Percentiles rank a stretch among this genome's conserved stretches.
phyloP scores from a whole-genome alignment of 192 early-diverging fungal genomes.

The Ambispora gerdemannii region DNA sequence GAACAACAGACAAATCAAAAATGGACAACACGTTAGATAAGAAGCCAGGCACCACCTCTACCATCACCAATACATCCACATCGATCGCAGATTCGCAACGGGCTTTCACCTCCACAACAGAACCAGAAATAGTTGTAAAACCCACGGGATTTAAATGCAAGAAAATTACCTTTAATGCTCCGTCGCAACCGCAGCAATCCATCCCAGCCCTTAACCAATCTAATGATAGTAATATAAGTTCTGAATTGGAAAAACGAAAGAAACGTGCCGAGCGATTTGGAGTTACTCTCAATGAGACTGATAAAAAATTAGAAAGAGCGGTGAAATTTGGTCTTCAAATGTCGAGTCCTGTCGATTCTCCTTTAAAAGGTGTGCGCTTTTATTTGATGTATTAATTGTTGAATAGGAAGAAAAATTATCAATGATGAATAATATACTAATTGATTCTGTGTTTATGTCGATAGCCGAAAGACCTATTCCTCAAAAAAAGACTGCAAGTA shows the following conservation, averaged over 20 bases:
- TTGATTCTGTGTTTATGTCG: not conserved
- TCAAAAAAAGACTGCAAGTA: slow-evolving; percentile 9
- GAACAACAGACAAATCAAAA: too few species aligned
- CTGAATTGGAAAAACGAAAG: slow-evolving; percentile 47
- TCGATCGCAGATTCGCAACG: not conserved
- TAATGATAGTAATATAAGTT: slow-evolving; percentile 29
- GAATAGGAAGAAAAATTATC: not conserved
- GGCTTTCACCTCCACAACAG: not conserved
- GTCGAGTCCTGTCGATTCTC: slow-evolving; percentile 23
- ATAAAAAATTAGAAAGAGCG: slow-evolving; percentile 50
- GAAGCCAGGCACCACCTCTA: not conserved
- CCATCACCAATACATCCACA: not conserved
- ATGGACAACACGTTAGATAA: too few species aligned
- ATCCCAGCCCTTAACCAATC: not conserved
- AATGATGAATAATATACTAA: not conserved
- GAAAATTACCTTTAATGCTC: slow-evolving; percentile 18
- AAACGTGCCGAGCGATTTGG: slow-evolving; percentile 49
- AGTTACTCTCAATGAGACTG: slow-evolving; percentile 44
- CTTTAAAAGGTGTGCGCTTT: slow-evolving; percentile 1
- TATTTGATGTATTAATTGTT: not conserved
- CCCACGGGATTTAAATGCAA: slow-evolving; percentile 19
- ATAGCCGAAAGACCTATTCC: not conserved
- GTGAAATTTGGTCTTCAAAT: slow-evolving; percentile 52
- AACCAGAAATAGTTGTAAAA: slow-evolving; percentile 11
- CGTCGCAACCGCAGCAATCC: not conserved